phyloP scores from a whole-genome alignment of 768 basidiomycete genomes.

The Coprinellus micaceus region DNA sequence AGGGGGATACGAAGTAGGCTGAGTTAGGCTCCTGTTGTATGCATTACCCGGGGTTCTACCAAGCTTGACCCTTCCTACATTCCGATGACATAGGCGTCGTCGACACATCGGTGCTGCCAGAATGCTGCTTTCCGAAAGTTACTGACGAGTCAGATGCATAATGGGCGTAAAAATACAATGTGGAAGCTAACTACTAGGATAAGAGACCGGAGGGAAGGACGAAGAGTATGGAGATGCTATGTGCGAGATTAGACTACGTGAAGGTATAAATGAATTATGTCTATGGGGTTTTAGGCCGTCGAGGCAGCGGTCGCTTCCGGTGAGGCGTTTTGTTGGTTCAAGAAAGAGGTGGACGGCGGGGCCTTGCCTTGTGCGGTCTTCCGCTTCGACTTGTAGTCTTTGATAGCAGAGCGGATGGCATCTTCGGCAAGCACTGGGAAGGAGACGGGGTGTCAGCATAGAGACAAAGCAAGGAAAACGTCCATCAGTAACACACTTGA shows the following conservation, averaged over 20 bases:
- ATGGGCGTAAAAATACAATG: slow-evolving; percentile 10
- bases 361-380: slow-evolving; percentile 31
- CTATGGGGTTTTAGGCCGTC: slow-evolving; percentile 4
- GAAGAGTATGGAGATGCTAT: background rate
- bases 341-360: slow-evolving; percentile 55
- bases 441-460: slow-evolving; percentile 5
- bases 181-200: slow-evolving; percentile 3
- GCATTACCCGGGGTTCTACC: background rate
- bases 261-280: background rate
- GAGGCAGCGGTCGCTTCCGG: slow-evolving; percentile 32
- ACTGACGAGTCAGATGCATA: background rate
- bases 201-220: background rate
- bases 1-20: slow-evolving; percentile 28
- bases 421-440: slow-evolving; percentile 89
- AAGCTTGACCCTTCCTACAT: background rate
- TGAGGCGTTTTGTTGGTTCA: slow-evolving; percentile 47
- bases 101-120: background rate
- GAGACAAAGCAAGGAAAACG: slow-evolving; percentile 2
- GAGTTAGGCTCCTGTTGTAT: background rate
- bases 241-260: background rate
- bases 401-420: slow-evolving; percentile 97
- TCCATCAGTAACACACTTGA: slow-evolving; percentile 69
- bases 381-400: slow-evolving; percentile 90
- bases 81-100: too few relatives aligned
- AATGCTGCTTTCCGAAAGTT: background rate